Conservation (phyloP, 495 filamentous ascomycete genomes). For the Penicillium goetzii region DNA sequence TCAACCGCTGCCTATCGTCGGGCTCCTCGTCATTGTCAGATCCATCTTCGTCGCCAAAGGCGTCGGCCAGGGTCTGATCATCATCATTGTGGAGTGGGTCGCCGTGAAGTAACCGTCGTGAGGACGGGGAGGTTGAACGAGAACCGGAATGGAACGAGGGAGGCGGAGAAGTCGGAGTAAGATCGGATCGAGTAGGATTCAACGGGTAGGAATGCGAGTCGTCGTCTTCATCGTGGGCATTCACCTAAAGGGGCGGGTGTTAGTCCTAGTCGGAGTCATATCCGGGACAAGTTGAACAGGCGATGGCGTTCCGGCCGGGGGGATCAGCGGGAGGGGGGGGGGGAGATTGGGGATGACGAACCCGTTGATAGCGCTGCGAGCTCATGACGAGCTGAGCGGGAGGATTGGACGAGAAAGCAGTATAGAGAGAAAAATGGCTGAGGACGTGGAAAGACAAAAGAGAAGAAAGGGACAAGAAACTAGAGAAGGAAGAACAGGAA, state of each 20-base stretch:
- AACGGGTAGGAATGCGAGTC: slow-evolving; percentile 46
- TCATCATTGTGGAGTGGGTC: slow-evolving; percentile 61
- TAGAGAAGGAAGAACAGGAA: neutral
- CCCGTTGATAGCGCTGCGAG: slow-evolving; percentile 85
- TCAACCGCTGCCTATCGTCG: slow-evolving; percentile 84
- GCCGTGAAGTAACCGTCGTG: slow-evolving; percentile 56
- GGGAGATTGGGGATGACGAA: slow-evolving; percentile 47
- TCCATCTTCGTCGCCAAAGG: slow-evolving; percentile 76
- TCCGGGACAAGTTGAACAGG: slow-evolving; percentile 12
- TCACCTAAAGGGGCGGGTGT: slow-evolving; percentile 45
- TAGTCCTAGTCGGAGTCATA: slow-evolving; percentile 22
- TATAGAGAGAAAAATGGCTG: slow-evolving; percentile 26
- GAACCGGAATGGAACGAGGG: slow-evolving; percentile 94
- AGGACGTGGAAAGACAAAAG: slow-evolving; percentile 20
- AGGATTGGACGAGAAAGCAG: slow-evolving; percentile 25
- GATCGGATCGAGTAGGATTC: slow-evolving; percentile 43
- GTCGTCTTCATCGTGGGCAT: slow-evolving; percentile 57
- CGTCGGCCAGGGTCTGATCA: slow-evolving; percentile 81
- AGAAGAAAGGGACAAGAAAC: slow-evolving; percentile 21
- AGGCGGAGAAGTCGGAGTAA: slow-evolving; percentile 81
- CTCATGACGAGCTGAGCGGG: slow-evolving; percentile 64
- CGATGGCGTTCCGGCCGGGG: slow-evolving; percentile 17
- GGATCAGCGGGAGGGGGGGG: slow-evolving; percentile 32
- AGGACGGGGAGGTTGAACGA: slow-evolving; percentile 71
- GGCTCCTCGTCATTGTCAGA: slow-evolving; percentile 72